Evolutionary conservation across 148 eudicot species (phyloP), one percentile per base, ranked within the genome.

Genomic region (Bassia scoparia): DNA sequence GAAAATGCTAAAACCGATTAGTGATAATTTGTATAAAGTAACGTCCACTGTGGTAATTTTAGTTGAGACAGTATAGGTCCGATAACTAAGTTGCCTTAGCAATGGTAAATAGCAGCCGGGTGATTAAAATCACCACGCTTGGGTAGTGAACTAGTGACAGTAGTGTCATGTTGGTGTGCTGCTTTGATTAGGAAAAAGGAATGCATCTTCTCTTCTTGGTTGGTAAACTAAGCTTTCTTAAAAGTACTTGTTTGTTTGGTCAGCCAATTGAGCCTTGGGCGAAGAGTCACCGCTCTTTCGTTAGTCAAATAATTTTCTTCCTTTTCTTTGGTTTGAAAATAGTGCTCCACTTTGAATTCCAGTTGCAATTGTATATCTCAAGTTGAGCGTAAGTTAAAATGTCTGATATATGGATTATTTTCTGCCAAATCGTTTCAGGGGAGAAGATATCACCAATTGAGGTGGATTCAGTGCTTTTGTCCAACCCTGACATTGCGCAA

Each of bases 391-490:
- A 33, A 52, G 23, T 31, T 48, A 26, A 43, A 71, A 65, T 29
- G 58, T 17, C 78, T 80, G 48, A 75, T 41, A 27, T 56, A 53
- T 73, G 76, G 8, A 58, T 72, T 31, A 61, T 29, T 48, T 58
- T 68, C 23, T 50, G 24, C 35, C 44, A 33, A 24, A 48, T 46
- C 34, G 58, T 73, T 84, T 37, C 91, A 95, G 98, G 98, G 21
- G 98, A 95, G 78, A 95, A 95, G 81, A 95, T 95, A 41, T 95
- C 98, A 68, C 98, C 98, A 46, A 89, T 95, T 65, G 98, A 95
- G 82, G 98, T 95, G 77, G 98, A 95, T 62, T 83, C 98, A 0
- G 96, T 91, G 59, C 88, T 95, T 2, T 55, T 95, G 73, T 88
- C 96, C 63, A 96, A 91, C 69, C 88, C 93, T 10, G 89, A 91